Evolutionary conservation across 257 asterid genomes (phyloP), one percentile per base, ranked within the genome.

Genomic region (Catharanthus roseus): DNA sequence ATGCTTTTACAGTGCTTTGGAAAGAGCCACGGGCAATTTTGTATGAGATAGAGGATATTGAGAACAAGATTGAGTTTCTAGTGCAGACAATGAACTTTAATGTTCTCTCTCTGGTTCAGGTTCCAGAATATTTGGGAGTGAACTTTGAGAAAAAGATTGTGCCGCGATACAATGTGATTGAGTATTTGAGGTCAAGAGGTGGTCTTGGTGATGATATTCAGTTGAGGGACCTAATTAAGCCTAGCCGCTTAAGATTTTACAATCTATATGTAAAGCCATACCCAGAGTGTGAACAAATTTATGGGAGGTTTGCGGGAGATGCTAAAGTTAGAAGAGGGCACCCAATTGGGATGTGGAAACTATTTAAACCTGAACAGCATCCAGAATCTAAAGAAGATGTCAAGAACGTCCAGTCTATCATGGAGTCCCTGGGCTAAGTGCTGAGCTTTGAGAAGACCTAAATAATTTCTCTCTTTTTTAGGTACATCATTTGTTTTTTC

Each of bases 281-380:
- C 78, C 97, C 97, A 9, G 95, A 91, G 75, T 88, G 96, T 72
- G 96, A 93, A 65, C 61, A 82, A 82, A 81, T 89, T 18, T 91
- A 93, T 51, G 97, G 97, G 42, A 89, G 90, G 78, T 82, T 84
- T 72, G 77, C 78, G 38, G 70, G 72, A 57, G 80, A 65, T 51
- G 72, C 51, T 63, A 72, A 72, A 47, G 79, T 53, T 72, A 83
- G 64, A 64, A 83, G 45, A 31, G 82, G 77, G 28, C 96, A 86
- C 75, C 92, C 95, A 1, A 79, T 82, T 65, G 98, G 96, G 58
- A 71, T 93, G 91, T 93, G 98, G 98, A 93, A 86, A 83, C 93
- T 89, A 69, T 90, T 93, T 58, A 75, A 23, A 83, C 98, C 97
- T 33, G 78, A 78, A 10, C 75, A 74, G 77, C 74, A 80, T 82